Evolutionary conservation across 202 grass and related monocot genomes (phyloP).

Genomic region (Carex arenaria): DNA sequence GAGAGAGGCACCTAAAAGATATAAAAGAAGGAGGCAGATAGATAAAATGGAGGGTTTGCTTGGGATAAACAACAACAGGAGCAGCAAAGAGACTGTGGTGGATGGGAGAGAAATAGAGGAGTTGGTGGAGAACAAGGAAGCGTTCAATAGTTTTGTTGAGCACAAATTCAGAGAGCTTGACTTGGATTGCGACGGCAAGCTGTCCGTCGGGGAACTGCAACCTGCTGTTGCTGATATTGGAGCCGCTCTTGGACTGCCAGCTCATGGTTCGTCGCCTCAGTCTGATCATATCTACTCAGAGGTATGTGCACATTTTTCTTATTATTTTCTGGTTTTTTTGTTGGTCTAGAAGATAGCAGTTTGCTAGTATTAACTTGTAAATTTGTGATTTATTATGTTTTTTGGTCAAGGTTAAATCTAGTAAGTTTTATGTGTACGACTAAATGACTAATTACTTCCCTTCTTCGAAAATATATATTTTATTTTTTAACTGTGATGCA

Average conservation of each 20-base stretch:
- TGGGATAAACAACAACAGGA: conserved; percentile 9
- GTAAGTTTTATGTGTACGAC: not conserved
- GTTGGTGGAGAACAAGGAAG: conserved; percentile 64
- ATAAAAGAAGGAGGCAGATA: not conserved
- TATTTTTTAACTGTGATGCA: not conserved
- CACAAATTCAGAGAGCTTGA: conserved; percentile 67
- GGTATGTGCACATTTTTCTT: conserved; percentile 11
- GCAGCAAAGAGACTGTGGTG: conserved; percentile 37
- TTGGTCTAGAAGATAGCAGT: not conserved
- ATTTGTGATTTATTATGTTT: not conserved
- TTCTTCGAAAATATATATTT: not conserved
- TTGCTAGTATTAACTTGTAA: not conserved
- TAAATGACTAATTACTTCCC: not conserved
- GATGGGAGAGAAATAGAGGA: conserved; percentile 65
- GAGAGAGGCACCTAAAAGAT: not conserved
- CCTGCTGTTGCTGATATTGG: conserved; percentile 74
- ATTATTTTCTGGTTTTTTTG: not conserved
- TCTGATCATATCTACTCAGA: conserved; percentile 80
- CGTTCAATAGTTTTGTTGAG: conserved; percentile 53
- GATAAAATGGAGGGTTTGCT: conserved; percentile 26
- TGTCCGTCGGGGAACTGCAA: conserved; percentile 69
- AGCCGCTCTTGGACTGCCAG: conserved; percentile 53
- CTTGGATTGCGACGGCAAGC: conserved; percentile 46
- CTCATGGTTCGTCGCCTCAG: conserved; percentile 41
- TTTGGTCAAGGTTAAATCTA: not conserved